Evolutionary conservation across 805 yeast species (phyloP).

Genomic region (Myxozyma lipomycoides): DNA sequence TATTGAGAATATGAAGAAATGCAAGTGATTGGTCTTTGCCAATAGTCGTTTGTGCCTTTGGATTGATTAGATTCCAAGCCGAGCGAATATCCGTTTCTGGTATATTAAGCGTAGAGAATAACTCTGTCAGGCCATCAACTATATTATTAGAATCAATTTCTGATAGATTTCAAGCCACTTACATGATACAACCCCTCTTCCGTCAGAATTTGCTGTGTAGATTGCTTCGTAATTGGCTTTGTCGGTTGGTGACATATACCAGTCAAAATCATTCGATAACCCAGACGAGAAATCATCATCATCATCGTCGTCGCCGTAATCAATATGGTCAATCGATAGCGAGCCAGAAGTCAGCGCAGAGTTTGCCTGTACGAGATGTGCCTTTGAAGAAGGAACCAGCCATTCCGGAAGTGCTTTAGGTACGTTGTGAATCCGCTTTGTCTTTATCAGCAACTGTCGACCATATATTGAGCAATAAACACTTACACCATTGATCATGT

Average conservation of each 20-base stretch:
- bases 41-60: conserved; percentile 78
- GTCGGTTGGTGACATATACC: conserved; percentile 95
- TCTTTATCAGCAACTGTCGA: neutral
- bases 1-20: conserved; percentile 85
- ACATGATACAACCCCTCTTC: conserved; percentile 70
- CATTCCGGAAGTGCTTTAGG: conserved; percentile 81
- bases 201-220: conserved; percentile 68
- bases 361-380: conserved; percentile 81
- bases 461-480: conserved; percentile 13
- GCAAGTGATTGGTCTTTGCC: conserved; percentile 91
- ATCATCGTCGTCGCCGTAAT: conserved; percentile 33
- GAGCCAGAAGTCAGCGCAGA: conserved; percentile 49
- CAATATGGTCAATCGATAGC: conserved; percentile 13
- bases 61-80: conserved; percentile 91
- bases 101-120: conserved; percentile 69
- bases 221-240: conserved; percentile 72
- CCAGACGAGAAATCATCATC: conserved; percentile 64
- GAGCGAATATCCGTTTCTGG: conserved; percentile 81
- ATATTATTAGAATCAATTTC: neutral
- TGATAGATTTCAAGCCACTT: conserved; percentile 3
- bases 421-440: conserved; percentile 39
- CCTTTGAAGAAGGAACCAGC: conserved; percentile 88
- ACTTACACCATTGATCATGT: conserved; percentile 70
- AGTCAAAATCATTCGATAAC: conserved; percentile 69
- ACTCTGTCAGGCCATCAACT: conserved; percentile 59